Percentiles rank a stretch among this genome's conserved stretches.
These are phyloP conservation scores for Colletotrichum sp. DNA, from an alignment of 2,329 filamentous ascomycete species.

Conservation along the genomic window DNA sequence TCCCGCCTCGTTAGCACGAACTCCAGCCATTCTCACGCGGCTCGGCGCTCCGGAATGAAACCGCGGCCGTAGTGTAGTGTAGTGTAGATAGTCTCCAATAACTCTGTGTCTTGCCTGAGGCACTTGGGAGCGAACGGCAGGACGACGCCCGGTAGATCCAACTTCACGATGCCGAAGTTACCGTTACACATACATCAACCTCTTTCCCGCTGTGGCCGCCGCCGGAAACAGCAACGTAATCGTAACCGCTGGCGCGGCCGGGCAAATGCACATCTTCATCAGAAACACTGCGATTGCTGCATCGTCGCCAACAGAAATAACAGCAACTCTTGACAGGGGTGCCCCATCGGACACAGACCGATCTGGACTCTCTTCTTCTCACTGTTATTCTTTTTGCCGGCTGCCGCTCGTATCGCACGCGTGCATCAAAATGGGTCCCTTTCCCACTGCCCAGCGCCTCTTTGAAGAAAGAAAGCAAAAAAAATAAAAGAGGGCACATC, in stretches of 20 bases:
- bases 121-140: not conserved
- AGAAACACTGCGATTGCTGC: not conserved
- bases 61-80: not conserved
- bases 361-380: conserved; percentile 9
- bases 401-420: conserved; percentile 18
- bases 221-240: not conserved
- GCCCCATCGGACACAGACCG: conserved; percentile 15
- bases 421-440: not conserved
- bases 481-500: not conserved
- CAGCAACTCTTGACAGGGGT: not conserved
- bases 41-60: not conserved
- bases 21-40: not conserved
- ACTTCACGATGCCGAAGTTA: not conserved
- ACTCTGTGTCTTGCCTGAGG: not conserved
- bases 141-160: not conserved
- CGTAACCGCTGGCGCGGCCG: not conserved
- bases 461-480: not conserved
- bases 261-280: conserved; percentile 6
- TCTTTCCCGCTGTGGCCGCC: not conserved
- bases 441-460: not conserved
- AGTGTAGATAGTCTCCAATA: not conserved
- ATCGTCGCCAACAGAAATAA: conserved; percentile 9
- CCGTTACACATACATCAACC: not conserved
- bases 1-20: conserved; percentile 4
- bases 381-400: not conserved